These are phyloP conservation scores for Zasmidium cellare DNA, from an alignment of 2,329 filamentous ascomycete species.

Conservation along the genomic window DNA sequence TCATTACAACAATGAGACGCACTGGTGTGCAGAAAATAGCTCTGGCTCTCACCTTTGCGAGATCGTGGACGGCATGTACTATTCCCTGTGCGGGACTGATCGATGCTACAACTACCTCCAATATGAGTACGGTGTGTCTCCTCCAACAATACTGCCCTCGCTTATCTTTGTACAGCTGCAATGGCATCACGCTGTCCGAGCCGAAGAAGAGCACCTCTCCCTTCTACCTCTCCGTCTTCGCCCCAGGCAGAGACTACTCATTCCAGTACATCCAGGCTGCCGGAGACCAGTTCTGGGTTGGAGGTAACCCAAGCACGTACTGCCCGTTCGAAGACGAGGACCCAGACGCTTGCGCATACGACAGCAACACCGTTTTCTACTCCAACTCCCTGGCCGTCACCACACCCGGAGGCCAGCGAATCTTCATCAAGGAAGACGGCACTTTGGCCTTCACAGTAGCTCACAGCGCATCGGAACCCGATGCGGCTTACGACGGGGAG, in stretches of 20 bases:
- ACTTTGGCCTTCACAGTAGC: conserved; percentile 23
- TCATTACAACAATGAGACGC: background rate
- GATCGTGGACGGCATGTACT: background rate
- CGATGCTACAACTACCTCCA: background rate
- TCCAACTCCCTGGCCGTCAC: conserved; percentile 10
- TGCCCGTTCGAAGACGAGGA: background rate
- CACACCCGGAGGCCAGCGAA: conserved; percentile 25
- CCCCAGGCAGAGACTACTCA: background rate
- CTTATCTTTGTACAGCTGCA: background rate
- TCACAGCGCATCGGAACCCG: conserved; percentile 13
- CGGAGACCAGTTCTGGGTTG: background rate
- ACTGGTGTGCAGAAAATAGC: background rate
- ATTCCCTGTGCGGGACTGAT: background rate
- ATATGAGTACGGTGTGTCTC: background rate
- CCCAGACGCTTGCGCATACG: background rate
- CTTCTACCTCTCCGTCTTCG: background rate
- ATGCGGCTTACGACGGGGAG: conserved; percentile 8
- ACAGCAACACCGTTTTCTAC: conserved; percentile 2
- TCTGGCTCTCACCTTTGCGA: background rate
- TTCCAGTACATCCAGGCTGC: conserved; percentile 1
- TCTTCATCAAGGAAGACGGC: conserved; percentile 23
- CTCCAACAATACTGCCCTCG: background rate
- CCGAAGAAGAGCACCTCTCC: background rate
- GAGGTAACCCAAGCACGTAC: background rate
- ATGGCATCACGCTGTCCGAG: background rate